Percentiles rank a stretch among this genome's conserved stretches.
These are phyloP conservation scores for Tylopilus intermedius DNA, from an alignment of 768 basidiomycete genomes.

Conservation along the genomic window DNA sequence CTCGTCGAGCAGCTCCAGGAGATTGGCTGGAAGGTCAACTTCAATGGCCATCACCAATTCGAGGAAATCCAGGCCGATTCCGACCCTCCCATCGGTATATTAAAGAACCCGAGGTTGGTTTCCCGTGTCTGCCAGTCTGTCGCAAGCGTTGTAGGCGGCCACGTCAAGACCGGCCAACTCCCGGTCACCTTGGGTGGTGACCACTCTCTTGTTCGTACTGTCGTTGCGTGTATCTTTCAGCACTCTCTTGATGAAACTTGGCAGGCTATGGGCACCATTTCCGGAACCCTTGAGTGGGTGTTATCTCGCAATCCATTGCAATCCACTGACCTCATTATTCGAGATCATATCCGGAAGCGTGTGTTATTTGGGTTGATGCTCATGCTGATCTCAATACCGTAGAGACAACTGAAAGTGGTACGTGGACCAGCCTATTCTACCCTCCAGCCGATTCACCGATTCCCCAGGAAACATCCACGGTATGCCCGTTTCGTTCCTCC, in stretches of 20 bases:
- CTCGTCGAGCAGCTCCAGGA: slow-evolving; percentile 68
- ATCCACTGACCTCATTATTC: slow-evolving; percentile 5
- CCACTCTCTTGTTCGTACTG: slow-evolving; percentile 73
- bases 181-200: slow-evolving; percentile 94
- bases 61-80: slow-evolving; percentile 57
- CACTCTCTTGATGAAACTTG: slow-evolving; percentile 1
- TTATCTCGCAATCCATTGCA: neutral
- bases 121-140: slow-evolving; percentile 78
- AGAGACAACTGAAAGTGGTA: slow-evolving; percentile 73
- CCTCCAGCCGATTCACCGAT: neutral
- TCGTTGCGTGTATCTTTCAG: slow-evolving; percentile 1
- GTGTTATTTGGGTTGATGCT: slow-evolving; percentile 95
- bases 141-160: slow-evolving; percentile 66
- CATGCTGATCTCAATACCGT: slow-evolving; percentile 96
- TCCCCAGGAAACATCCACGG: slow-evolving; percentile 88
- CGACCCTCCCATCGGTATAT: slow-evolving; percentile 71
- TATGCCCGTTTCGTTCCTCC: slow-evolving; percentile 94
- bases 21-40: slow-evolving; percentile 86
- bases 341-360: slow-evolving; percentile 72
- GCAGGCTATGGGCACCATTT: slow-evolving; percentile 90
- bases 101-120: slow-evolving; percentile 89
- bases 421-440: slow-evolving; percentile 9
- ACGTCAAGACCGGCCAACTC: slow-evolving; percentile 73
- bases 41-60: slow-evolving; percentile 88
- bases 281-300: slow-evolving; percentile 73